Evolutionary conservation across 352 stramenopile species (phyloP), one percentile per base, ranked within the genome.

Genomic region (Pythium oligandrum): DNA sequence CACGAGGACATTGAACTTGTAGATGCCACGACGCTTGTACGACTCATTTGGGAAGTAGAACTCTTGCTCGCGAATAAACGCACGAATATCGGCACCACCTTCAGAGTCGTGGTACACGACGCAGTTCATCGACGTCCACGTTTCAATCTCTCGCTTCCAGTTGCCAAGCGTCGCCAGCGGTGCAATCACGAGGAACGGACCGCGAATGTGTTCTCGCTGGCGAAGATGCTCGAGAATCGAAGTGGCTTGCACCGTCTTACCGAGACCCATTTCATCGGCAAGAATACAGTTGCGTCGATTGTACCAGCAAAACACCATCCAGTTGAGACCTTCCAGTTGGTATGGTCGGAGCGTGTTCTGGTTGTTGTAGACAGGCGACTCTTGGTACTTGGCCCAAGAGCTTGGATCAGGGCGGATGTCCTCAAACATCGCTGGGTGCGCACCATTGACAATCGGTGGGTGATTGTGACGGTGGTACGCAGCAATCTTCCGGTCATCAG

Each of bases 71-170:
- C 96, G 87, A 54, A 99, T 97, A 34, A 97, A 84, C 17, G 88
- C 75, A 11, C 97, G 82, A 26, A 89, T 93, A 53, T 98, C 93
- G 4, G 78, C 80, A 12, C 87, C 89, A 33, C 88, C 86, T 30
- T 96, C 92, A 11, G 84, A 97, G 44, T 98, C 98, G 68, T 99
- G 97, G 58, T 99, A 99, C 4, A 99, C 88, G 40, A 99, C 88
- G 46, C 95, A 98, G 65, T 99, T 99, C 66, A 99, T 94, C 50
- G 93, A 82, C n/a, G 96, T 99, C 98, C 98, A 99, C 31, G 78
- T 90, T 54, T 98, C 84, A 56, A 99, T 99, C 68, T 99, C 98
- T 42, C 96, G 86, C 61, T 99, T 93, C 98, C 98, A 99, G 68
- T 99, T 98, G 17, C 90, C 83, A 32, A 99, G 80, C 2, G 97